Conservation (phyloP, 345 rosid genomes). For the Mercurialis annua region DNA sequence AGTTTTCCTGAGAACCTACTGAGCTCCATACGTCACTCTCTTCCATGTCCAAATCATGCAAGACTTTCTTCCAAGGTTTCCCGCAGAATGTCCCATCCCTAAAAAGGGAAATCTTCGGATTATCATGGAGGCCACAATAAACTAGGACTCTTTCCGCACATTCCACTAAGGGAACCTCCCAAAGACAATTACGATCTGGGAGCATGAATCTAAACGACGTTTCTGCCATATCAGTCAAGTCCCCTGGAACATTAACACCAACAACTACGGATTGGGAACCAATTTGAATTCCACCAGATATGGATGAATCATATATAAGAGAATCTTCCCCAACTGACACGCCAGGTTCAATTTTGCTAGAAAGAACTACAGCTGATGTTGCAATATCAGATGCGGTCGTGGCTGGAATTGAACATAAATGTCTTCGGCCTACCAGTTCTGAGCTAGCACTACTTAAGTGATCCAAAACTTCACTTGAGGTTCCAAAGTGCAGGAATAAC, state of each 20-base stretch:
- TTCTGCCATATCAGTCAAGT: conserved; percentile 30
- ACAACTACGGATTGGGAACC: conserved; percentile 92
- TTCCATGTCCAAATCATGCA: conserved; percentile 63
- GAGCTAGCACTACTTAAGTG: conserved; percentile 79
- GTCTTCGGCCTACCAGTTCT: conserved; percentile 85
- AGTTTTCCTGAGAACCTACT: conserved; percentile 48
- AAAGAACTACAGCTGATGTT: conserved; percentile 79
- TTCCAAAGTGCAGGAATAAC: conserved; percentile 89
- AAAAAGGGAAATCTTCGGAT: conserved; percentile 62
- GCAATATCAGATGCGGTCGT: conserved; percentile 89
- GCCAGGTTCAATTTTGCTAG: conserved; percentile 80
- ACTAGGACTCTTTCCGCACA: conserved; percentile 64
- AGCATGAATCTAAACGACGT: conserved; percentile 62
- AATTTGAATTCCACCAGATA: conserved; percentile 71
- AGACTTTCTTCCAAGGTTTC: conserved; percentile 76
- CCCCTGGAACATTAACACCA: conserved; percentile 60
- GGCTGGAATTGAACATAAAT: conserved; percentile 90
- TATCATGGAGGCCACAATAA: conserved; percentile 92
- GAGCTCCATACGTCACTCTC: conserved; percentile 78
- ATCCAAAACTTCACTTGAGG: conserved; percentile 94
- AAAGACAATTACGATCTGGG: conserved; percentile 93
- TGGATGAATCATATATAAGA: conserved; percentile 72
- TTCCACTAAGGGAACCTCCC: conserved; percentile 94
- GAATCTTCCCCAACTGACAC: conserved; percentile 94
- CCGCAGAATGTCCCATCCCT: conserved; percentile 89